Evolutionary conservation across 2,329 filamentous ascomycete genomes (phyloP).

Genomic region (Aspergillus japonicus): DNA sequence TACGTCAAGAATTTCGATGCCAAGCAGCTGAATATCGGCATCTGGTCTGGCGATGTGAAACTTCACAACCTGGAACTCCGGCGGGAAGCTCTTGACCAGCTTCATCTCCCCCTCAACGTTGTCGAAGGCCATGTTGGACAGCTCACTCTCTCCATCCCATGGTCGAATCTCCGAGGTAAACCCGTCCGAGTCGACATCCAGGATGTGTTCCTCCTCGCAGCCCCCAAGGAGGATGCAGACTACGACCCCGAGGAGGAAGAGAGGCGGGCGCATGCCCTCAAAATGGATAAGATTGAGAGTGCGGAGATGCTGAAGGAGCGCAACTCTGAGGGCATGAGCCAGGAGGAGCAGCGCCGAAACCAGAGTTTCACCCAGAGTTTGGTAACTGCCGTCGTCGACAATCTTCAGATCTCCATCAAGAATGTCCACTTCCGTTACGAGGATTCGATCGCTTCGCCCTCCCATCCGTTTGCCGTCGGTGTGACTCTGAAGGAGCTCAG

Average conservation of each 20-base stretch:
- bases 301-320: conserved; percentile 92
- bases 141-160: conserved; percentile 89
- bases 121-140: conserved; percentile 91
- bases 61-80: conserved; percentile 88
- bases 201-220: conserved; percentile 93
- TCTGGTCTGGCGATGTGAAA: conserved; percentile 98
- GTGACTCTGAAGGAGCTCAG: conserved; percentile 94
- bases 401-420: conserved; percentile 94
- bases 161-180: conserved; percentile 93
- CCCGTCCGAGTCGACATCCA: conserved; percentile 94
- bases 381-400: conserved; percentile 95
- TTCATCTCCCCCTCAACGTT: conserved; percentile 94
- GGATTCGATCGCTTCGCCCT: conserved; percentile 90
- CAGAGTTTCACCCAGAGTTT: conserved; percentile 97
- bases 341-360: conserved; percentile 94
- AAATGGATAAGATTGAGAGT: conserved; percentile 98
- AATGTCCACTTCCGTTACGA: conserved; percentile 99
- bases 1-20: conserved; percentile 99
- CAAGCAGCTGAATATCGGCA: conserved; percentile 94
- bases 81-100: conserved; percentile 91
- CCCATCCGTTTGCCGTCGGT: conserved; percentile 91
- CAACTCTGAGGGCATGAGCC: conserved; percentile 87
- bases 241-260: conserved; percentile 94
- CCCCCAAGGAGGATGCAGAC: conserved; percentile 90
- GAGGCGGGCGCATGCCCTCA: conserved; percentile 79